A percentile compares a stretch with the other conserved stretches of the same genome.
Conservation (phyloP, 805 yeast species). For the Cyberlindnera mississippiensis region DNA sequence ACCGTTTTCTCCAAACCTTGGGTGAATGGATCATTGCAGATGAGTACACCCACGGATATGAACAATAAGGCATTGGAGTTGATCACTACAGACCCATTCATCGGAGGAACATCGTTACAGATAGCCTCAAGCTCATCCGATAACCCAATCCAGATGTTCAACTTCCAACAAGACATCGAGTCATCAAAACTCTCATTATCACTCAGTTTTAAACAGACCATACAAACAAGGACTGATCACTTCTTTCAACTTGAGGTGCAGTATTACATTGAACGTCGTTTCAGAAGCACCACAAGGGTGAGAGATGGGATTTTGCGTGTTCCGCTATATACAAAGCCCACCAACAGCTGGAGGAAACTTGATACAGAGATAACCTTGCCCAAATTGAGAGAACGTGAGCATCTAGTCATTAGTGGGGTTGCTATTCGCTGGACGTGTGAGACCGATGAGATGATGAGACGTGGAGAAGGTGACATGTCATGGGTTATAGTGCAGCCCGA, state of each 20-base stretch:
- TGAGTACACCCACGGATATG: conserved; percentile 29
- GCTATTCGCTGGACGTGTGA: conserved; percentile 8
- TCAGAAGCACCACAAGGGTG: conserved; percentile 26
- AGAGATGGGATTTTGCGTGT: conserved; percentile 31
- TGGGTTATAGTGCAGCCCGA: conserved; percentile 24
- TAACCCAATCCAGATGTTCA: conserved; percentile 26
- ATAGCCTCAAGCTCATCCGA: conserved; percentile 17
- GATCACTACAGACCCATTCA: conserved; percentile 27
- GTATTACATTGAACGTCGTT: conserved; percentile 33
- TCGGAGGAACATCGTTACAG: conserved; percentile 36
- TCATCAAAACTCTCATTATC: conserved; percentile 18
- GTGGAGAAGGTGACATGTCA: conserved; percentile 21
- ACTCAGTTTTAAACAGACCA: conserved; percentile 27
- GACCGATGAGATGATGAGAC: conserved; percentile 6
- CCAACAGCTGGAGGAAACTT: conserved; percentile 20
- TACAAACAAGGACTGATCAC: conserved; percentile 13
- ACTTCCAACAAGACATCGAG: conserved; percentile 27
- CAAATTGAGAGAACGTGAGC: conserved; percentile 21
- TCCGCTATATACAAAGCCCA: conserved; percentile 22
- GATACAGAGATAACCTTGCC: conserved; percentile 21
- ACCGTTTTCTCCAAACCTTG: conserved; percentile 30
- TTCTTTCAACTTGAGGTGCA: conserved; percentile 31
- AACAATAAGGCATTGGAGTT: conserved; percentile 17
- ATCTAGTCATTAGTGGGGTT: conserved; percentile 23
- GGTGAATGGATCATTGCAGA: conserved; percentile 37